Evolutionary conservation across 1,284 basidiomycete species (phyloP), one percentile per base, ranked within the genome.

Genomic region (Apiotrichum akiyoshidainum): DNA sequence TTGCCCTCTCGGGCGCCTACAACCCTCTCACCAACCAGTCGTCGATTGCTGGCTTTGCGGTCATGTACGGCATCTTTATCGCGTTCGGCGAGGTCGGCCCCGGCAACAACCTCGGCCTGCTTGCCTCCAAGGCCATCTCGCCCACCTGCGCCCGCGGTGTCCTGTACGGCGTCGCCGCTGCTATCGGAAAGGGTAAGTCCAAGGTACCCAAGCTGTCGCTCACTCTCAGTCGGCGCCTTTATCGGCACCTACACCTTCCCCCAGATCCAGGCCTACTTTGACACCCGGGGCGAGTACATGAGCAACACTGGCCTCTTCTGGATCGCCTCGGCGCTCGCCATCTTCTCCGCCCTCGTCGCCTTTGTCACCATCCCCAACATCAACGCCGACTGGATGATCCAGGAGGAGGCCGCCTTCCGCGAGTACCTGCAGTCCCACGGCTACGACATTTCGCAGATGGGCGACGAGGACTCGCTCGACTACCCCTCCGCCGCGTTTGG

Each of bases 41-140:
- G 19, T 21, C 22, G 63, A 83, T 92, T 57, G 89, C 81, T 16
- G 91, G 84, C 21, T 95, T 93, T 62, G 89, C 89, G 42, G 83
- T 92, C 46, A 80, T 96, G 11, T 96, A 95, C 68, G 92, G 93
- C 11, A 85, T 96, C 55, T 98, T 95, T 83, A 73, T 95, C 57
- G 86, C 84, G 65, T 88, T 90, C 59, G 92, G 91, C 22, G 74
- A 72, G 60, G 59, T 66, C 80, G 86, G 86, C 26, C 88, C 90
- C 39, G 89, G 89, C 47, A 91, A 92, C 77, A 86, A 85, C 63
- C 79, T 90, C 40, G 88, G 88, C 64, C 81, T 93, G 37, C 81
- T 94, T 60, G 91, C 91, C 7, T 82, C 85, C 58, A 94, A 94
- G 79, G 84, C 82, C 21, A 65, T 71, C 4, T 86, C 88, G 57